These are phyloP conservation scores for Macadamia integrifolia DNA, from an alignment of 164 flowering plant genomes.

Conservation along the genomic window DNA sequence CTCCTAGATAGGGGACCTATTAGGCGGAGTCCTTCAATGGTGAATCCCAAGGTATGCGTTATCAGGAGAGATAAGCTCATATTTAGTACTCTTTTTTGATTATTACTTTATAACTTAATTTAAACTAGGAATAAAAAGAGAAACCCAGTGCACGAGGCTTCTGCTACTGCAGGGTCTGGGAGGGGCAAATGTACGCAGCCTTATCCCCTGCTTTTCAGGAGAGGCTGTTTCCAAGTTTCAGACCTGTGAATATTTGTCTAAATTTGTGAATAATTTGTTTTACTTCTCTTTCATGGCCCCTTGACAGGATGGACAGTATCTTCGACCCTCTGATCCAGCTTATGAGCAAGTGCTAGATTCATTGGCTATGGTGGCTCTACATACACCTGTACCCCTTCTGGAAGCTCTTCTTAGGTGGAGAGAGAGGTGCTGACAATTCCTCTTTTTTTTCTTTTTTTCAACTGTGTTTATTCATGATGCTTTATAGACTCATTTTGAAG, in stretches of 20 bases:
- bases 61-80: background rate
- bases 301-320: constrained; percentile 93
- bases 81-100: background rate
- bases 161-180: too few species aligned
- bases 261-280: background rate
- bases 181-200: too few species aligned
- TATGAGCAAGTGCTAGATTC: constrained; percentile 98
- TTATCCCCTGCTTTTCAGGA: too few species aligned
- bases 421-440: constrained; percentile 50
- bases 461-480: background rate
- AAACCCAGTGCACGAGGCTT: too few species aligned
- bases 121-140: too few species aligned
- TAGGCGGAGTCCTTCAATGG: too few species aligned
- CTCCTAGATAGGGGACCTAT: too few species aligned
- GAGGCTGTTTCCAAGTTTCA: too few species aligned
- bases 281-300: constrained; percentile 6
- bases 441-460: background rate
- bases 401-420: constrained; percentile 97
- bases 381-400: constrained; percentile 93
- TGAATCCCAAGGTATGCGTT: too few species aligned
- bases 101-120: background rate
- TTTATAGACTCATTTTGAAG: background rate
- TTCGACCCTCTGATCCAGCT: constrained; percentile 97
- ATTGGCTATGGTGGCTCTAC: constrained; percentile 94
- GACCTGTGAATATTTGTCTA: too few species aligned